Percentiles rank a stretch among this genome's conserved stretches.
Conservation (phyloP, 2,329 filamentous ascomycete genomes). For the Penicillium palitans region DNA sequence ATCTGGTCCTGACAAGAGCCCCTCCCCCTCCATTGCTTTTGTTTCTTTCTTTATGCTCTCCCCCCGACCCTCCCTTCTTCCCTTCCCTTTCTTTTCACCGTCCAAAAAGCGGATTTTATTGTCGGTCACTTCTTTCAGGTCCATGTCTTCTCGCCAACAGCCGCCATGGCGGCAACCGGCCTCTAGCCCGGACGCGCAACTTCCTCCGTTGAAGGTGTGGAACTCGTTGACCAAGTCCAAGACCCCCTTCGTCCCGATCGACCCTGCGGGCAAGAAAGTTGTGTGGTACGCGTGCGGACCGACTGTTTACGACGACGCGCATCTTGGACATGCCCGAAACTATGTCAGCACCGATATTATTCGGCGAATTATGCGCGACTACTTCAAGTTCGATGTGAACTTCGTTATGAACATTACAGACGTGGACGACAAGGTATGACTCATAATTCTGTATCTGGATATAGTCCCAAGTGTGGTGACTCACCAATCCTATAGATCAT, state of each 20-base stretch:
- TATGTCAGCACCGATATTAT: slow-evolving; percentile 91
- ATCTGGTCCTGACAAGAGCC: slow-evolving; percentile 20
- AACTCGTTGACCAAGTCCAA: slow-evolving; percentile 77
- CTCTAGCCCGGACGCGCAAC: slow-evolving; percentile 32
- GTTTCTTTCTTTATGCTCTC: slow-evolving; percentile 29
- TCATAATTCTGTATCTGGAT: background rate
- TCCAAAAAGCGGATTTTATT: slow-evolving; percentile 19
- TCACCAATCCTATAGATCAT: slow-evolving; percentile 53
- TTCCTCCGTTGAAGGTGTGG: slow-evolving; percentile 69
- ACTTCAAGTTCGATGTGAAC: slow-evolving; percentile 77
- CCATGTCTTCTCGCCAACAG: slow-evolving; percentile 43
- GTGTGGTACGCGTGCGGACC: slow-evolving; percentile 90
- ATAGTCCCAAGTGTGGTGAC: slow-evolving; percentile 6
- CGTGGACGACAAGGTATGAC: slow-evolving; percentile 68
- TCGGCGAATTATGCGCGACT: slow-evolving; percentile 75
- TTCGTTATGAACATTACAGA: slow-evolving; percentile 96
- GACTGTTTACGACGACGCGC: slow-evolving; percentile 79
- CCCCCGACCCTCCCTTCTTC: slow-evolving; percentile 21
- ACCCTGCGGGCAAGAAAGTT: slow-evolving; percentile 66
- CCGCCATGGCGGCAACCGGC: slow-evolving; percentile 48
- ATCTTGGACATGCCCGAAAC: slow-evolving; percentile 81
- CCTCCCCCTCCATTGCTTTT: slow-evolving; percentile 23
- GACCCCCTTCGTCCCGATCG: slow-evolving; percentile 71
- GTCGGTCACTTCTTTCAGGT: slow-evolving; percentile 19
- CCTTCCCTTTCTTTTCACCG: slow-evolving; percentile 8